Evolutionary conservation across 805 yeast genomes (phyloP), one percentile per base, ranked within the genome.

Genomic region (Saccharomycopsis sp.): DNA sequence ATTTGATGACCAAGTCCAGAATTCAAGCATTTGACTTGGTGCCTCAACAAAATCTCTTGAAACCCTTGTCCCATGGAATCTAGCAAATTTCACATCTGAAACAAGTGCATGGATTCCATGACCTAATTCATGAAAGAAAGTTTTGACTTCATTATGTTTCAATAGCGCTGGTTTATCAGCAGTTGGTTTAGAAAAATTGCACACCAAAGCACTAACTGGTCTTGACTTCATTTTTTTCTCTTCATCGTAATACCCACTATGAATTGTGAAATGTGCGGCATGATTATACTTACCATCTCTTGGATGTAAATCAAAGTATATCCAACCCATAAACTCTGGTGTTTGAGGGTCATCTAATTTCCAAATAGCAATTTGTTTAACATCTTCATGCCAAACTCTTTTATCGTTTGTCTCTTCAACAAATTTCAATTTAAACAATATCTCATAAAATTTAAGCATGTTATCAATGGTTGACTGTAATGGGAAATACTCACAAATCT

Each of bases 21-120:
- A 83, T 62, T 86, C 95, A 54, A 85, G 68, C 79, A 86, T 76
- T 65, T 86, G 95, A 1, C 94, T 84, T 19, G 95, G 95, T 49
- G 89, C 85, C 62, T 85, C 95, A 38, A 86, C 95, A 63, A 86
- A 85, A 63, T 86, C 95, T 72, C 93, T 72, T 34, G 82, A 77
- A 36, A 84, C 93, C 28, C 73, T 67, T 23, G 89, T 80, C 16
- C 95, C 94, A 57, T 77, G 81, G 63, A 84, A 85, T 49, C 79
- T 70, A 2, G 81, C 68, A 52, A 72, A 77, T 47, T 65, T 68
- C 26, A 89, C 81, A 50, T 72, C 67, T 9, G 89, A 85, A 44
- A 85, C 70, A 38, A 85, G 62, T 53, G 77, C 81, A 62, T 85
- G 95, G 47, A 85, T 81, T 45, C 94, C 95, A 57, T 86, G 95